Conservation (phyloP, 495 filamentous ascomycete species). For the Sordaria brevicollis region DNA sequence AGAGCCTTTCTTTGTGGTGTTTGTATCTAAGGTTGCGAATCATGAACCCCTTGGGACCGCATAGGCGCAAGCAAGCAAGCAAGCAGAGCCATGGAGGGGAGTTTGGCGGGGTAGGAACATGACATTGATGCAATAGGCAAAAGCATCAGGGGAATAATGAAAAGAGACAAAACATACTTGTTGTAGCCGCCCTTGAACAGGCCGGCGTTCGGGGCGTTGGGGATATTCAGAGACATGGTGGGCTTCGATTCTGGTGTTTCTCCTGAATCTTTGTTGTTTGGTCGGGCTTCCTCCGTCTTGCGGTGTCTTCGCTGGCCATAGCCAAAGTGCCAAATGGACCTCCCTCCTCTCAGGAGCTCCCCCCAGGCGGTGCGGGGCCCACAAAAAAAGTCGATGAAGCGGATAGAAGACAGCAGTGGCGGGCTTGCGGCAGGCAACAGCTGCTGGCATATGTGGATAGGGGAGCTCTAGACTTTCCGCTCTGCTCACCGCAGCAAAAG, state of each 20-base stretch:
- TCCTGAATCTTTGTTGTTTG: slow-evolving; percentile 2
- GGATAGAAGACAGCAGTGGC: slow-evolving; percentile 12
- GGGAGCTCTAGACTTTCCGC: neutral
- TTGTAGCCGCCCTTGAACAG: slow-evolving; percentile 97
- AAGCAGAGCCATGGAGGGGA: slow-evolving; percentile 1
- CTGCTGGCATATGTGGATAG: neutral
- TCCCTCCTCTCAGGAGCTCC: slow-evolving; percentile 9
- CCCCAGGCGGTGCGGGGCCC: slow-evolving; percentile 1
- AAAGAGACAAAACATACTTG: slow-evolving; percentile 51
- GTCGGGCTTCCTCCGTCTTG: slow-evolving; percentile 1
- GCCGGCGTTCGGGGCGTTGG: slow-evolving; percentile 79
- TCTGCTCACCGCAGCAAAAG: neutral
- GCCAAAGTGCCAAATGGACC: slow-evolving; percentile 2
- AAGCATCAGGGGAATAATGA: neutral
- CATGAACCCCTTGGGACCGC: neutral
- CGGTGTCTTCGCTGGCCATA: neutral
- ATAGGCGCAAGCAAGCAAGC: neutral
- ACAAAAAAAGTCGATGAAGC: slow-evolving; percentile 28
- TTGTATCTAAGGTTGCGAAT: neutral
- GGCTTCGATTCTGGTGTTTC: neutral
- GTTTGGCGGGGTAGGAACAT: slow-evolving; percentile 5
- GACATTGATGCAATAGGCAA: neutral
- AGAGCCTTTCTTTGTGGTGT: slow-evolving; percentile 16
- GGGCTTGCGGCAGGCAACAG: slow-evolving; percentile 17
- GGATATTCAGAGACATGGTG: slow-evolving; percentile 90